Evolutionary conservation across 2,329 filamentous ascomycete genomes (phyloP).

Genomic region (Metarhizium guizhouense): DNA sequence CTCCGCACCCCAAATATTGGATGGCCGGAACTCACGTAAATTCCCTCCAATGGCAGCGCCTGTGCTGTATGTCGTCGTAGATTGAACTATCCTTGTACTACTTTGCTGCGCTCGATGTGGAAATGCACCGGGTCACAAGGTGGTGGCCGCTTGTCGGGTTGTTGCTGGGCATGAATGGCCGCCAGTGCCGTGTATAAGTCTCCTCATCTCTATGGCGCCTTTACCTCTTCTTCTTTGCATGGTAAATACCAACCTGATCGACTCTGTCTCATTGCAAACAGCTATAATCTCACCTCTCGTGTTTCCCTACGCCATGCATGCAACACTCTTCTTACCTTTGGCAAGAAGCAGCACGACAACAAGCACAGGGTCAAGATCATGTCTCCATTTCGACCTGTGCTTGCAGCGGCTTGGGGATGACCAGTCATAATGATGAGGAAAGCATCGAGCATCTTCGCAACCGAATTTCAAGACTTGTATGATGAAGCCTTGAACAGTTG

Average conservation of each 20-base stretch:
- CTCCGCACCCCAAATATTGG: neutral
- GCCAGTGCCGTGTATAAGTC: neutral
- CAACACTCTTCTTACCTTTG: no score
- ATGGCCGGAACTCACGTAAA: neutral
- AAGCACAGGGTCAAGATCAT: neutral
- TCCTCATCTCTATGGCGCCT: neutral
- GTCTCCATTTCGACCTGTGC: neutral
- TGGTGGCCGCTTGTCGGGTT: slow-evolving; percentile 4
- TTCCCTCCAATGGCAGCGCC: neutral
- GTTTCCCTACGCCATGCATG: no score
- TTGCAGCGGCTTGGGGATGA: no score
- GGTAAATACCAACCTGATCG: neutral
- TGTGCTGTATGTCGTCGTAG: neutral
- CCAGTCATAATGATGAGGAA: neutral
- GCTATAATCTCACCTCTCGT: no score
- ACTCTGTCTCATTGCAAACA: neutral
- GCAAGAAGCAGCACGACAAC: no score
- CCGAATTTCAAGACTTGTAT: neutral
- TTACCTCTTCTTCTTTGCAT: neutral
- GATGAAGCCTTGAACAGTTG: neutral
- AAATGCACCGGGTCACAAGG: neutral
- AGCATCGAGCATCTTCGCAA: neutral
- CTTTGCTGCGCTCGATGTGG: neutral
- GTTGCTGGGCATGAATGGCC: neutral
- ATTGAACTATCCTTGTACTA: neutral